Conservation (phyloP, 345 rosid genomes). For the Mangifera indica region DNA sequence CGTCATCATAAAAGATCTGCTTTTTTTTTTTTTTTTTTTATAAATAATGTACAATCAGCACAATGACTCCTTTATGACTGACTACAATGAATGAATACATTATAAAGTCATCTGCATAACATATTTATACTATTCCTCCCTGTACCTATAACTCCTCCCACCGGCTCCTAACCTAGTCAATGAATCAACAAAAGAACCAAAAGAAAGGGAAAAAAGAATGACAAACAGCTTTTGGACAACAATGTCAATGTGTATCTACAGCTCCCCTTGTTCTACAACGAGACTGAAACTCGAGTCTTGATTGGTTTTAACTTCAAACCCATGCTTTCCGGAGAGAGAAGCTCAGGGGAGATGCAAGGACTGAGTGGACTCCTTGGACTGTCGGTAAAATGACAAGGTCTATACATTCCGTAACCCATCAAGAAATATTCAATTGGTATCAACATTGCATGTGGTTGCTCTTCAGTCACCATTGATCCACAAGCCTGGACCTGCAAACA, state of each 20-base stretch:
- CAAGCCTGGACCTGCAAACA: constrained; percentile 82
- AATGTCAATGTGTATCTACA: not conserved
- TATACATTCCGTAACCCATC: constrained; percentile 82
- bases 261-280: constrained; percentile 14
- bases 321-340: constrained; percentile 98
- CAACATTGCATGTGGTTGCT: constrained; percentile 95
- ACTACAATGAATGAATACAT: constrained; percentile 55
- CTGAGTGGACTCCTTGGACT: constrained; percentile 95
- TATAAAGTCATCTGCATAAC: not conserved
- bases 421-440: constrained; percentile 95
- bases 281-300: constrained; percentile 59
- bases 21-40: constrained; percentile 15
- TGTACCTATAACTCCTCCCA: constrained; percentile 39
- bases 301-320: constrained; percentile 97
- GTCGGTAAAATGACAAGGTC: constrained; percentile 57
- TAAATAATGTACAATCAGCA: constrained; percentile 34
- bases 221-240: not conserved
- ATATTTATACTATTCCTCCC: constrained; percentile 7
- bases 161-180: constrained; percentile 19
- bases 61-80: constrained; percentile 33
- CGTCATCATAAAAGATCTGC: constrained; percentile 23
- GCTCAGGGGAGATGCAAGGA: constrained; percentile 92
- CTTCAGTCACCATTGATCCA: constrained; percentile 99
- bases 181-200: constrained; percentile 11
- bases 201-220: not conserved